A percentile compares a stretch with the other conserved stretches of the same genome.
phyloP scores from a whole-genome alignment of 768 basidiomycete genomes.

The Tricholoma terreum region DNA sequence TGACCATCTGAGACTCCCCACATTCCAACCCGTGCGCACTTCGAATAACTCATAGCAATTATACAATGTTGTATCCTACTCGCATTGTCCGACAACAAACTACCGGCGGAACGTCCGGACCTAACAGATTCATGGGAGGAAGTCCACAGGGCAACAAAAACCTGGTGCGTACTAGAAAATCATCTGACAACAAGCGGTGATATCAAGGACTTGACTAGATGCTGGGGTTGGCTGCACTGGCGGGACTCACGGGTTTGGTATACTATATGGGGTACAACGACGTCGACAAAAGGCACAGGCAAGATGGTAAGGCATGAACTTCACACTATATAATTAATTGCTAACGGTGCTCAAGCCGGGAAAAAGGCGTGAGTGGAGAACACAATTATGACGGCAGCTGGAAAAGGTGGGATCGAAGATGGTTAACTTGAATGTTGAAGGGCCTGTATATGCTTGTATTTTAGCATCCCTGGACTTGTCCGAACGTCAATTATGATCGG shows the following conservation, averaged over 20 bases:
- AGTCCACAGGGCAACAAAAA: slow-evolving; percentile 19
- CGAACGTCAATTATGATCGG: neutral
- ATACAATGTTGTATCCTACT: slow-evolving; percentile 12
- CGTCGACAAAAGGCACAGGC: slow-evolving; percentile 20
- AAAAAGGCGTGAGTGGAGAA: slow-evolving; percentile 15
- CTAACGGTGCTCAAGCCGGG: slow-evolving; percentile 9
- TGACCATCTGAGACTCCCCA: slow-evolving; percentile 7
- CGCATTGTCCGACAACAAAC: slow-evolving; percentile 10
- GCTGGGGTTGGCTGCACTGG: slow-evolving; percentile 13
- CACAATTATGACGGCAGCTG: slow-evolving; percentile 8
- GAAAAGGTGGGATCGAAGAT: neutral
- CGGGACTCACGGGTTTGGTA: slow-evolving; percentile 14
- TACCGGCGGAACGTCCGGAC: slow-evolving; percentile 5
- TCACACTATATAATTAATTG: neutral
- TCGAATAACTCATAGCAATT: neutral
- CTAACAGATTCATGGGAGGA: slow-evolving; percentile 17
- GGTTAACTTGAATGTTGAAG: neutral
- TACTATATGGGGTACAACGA: slow-evolving; percentile 21
- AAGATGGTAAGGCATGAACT: slow-evolving; percentile 17
- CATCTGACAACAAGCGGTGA: neutral
- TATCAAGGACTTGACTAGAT: slow-evolving; percentile 7
- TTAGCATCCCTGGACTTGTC: neutral
- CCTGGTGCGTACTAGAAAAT: slow-evolving; percentile 6
- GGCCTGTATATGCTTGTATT: neutral
- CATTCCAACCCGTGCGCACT: neutral